A percentile compares a stretch with the other conserved stretches of the same genome.
Evolutionary conservation across 331 rosid genomes (phyloP).

Genomic region (Phaseolus coccineus): DNA sequence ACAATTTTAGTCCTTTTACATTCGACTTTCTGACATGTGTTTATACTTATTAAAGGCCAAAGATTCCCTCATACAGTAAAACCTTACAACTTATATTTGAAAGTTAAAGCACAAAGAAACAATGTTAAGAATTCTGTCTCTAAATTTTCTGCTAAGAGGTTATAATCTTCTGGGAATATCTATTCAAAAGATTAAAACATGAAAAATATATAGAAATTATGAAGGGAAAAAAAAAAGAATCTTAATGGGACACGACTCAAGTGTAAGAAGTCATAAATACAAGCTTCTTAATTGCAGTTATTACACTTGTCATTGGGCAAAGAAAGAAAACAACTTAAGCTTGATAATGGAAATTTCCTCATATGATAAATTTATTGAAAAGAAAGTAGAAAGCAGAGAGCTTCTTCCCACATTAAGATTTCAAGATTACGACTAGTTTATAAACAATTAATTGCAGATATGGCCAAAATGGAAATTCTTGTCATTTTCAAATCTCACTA

Average conservation of each 20-base stretch:
- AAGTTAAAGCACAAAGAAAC: not conserved
- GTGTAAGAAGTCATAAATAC: not conserved
- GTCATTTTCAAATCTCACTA: constrained; percentile 46
- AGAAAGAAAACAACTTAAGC: not conserved
- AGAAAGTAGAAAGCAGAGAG: constrained; percentile 35
- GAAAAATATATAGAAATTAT: not conserved
- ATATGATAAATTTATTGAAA: constrained; percentile 16
- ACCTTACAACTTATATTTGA: not conserved
- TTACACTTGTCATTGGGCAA: not conserved
- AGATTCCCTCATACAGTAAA: not conserved
- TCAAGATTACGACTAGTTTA: constrained; percentile 22
- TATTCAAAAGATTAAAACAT: not conserved
- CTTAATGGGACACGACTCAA: not conserved
- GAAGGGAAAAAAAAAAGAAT: not conserved
- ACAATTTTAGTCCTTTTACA: not conserved
- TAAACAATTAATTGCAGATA: constrained; percentile 4
- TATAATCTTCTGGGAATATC: not conserved
- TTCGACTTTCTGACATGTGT: not conserved
- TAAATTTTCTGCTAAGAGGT: not conserved
- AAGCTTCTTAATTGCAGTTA: constrained; percentile 28
- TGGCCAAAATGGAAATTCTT: constrained; percentile 36
- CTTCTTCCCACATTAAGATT: constrained; percentile 32
- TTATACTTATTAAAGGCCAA: constrained; percentile 26
- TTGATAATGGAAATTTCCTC: constrained; percentile 30
- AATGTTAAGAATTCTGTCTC: not conserved